Base-by-base conservation (phyloP, 768 basidiomycete species). In the Russula sp. region DNA sequence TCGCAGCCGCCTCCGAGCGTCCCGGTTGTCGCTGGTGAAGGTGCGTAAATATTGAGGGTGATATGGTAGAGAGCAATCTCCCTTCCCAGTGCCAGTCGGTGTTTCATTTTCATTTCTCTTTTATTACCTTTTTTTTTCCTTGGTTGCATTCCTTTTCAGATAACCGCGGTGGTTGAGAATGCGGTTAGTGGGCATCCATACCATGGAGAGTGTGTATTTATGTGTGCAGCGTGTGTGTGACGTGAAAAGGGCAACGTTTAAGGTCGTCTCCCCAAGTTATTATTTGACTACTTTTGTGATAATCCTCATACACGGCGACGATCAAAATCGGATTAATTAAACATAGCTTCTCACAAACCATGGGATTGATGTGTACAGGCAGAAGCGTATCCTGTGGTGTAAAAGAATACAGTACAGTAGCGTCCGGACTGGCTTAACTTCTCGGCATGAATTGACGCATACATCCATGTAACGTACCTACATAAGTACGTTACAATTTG, bases 1-100 rank as follows among this genome's bases (percentile, higher is more conserved):
- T 22, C 54, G 10, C 58, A 46, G 53, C 63, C 63, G 2, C 63
- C 58, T 42, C 59, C 58, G 22, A 28, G 63, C n/a, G 30, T 66
- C 0, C 64, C 64, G 6, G 53, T 66, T 24, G 56, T 22, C 20
- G 64, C 64, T 7, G 60, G 67, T 10, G 67, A 67, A 38, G 49
- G 58, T 16, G 63, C 30, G 22, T 66, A 38, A 49, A 36, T 22
- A 7, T 34, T 5, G 34, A 13, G 20, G n/a, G 13, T 11, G 28
- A n/a, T 16, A 20, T 26, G 22, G n/a, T n/a, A n/a, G 32, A 32
- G 18, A 30, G n/a, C 26, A 44, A 40, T 57, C 20, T 44, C 28
- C 28, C 4, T 36, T 36, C 36, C 36, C 36, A 13, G 2, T 20
- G 18, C 51, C n/a, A 1, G 11, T 40, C 16, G 18, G 6, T 26